Evolutionary conservation across 208 protist genomes (phyloP).

Genomic region (Leishmania martiniquensis): DNA sequence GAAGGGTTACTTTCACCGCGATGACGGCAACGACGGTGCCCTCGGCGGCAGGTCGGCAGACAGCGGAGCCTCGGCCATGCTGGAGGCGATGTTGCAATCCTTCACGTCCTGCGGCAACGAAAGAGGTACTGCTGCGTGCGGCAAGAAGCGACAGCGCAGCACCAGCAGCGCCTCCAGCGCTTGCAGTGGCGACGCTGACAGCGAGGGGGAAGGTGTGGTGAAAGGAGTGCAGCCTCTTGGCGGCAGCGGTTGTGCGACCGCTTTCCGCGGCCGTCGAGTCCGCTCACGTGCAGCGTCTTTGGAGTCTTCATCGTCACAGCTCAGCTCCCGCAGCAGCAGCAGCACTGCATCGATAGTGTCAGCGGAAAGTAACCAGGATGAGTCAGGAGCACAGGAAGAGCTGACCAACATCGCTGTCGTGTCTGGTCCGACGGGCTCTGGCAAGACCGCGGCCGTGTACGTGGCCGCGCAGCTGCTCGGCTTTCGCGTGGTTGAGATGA

Average conservation of each 20-base stretch:
- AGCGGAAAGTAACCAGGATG: conserved; percentile 12
- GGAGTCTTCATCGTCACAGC: neutral
- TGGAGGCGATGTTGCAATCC: conserved; percentile 29
- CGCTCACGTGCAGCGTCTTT: neutral
- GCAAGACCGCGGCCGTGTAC: conserved; percentile 86
- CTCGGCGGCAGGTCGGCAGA: conserved; percentile 3
- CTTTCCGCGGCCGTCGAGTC: neutral
- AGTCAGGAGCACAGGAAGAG: conserved; percentile 38
- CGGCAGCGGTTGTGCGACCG: neutral
- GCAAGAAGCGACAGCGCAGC: conserved; percentile 1
- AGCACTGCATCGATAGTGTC: conserved; percentile 19
- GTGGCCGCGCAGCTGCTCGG: conserved; percentile 69
- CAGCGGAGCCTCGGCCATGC: conserved; percentile 12
- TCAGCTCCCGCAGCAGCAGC: conserved; percentile 4
- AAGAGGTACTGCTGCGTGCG: neutral
- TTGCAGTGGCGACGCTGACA: neutral
- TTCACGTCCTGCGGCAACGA: neutral
- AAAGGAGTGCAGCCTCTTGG: neutral
- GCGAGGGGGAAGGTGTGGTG: neutral
- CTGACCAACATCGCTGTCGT: conserved; percentile 86
- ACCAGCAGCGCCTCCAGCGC: neutral
- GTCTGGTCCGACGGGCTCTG: conserved; percentile 64
- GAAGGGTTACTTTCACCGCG: conserved; percentile 74
- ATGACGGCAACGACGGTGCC: conserved; percentile 12
- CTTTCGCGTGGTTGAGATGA: conserved; percentile 88